phyloP scores from a whole-genome alignment of 1,284 basidiomycete species.

The Puccinia triticina region DNA sequence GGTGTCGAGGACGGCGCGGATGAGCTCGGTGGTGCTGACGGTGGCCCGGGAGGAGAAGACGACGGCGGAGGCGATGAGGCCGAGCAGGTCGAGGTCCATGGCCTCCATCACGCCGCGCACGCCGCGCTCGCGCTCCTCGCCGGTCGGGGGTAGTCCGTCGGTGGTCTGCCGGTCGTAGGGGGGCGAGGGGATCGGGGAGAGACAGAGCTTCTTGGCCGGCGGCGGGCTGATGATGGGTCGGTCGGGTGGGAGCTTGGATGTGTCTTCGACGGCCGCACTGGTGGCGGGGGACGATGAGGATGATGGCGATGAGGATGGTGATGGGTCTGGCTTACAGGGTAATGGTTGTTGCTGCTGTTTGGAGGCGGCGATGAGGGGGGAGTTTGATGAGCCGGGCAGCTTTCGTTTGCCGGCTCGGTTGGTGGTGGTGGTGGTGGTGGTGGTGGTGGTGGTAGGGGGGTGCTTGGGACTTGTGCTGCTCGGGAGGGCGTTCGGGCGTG shows the following conservation, averaged over 20 bases:
- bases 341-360: not conserved
- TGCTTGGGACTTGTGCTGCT: not conserved
- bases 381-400: not conserved
- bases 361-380: not conserved
- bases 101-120: constrained; percentile 30
- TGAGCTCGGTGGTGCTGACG: constrained; percentile 49
- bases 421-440: not conserved
- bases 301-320: too few species aligned
- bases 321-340: not conserved
- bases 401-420: constrained; percentile 21
- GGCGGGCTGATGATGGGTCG: not conserved
- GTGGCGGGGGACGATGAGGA: constrained; percentile 6
- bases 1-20: constrained; percentile 44
- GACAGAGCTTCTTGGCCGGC: constrained; percentile 23
- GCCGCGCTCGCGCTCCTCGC: too few species aligned
- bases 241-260: not conserved
- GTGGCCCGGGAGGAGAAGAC: constrained; percentile 49
- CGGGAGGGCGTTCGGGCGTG: constrained; percentile 1
- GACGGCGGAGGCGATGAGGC: constrained; percentile 48
- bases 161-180: constrained; percentile 23
- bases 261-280: not conserved
- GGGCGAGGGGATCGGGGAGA: constrained; percentile 19
- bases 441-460: not conserved
- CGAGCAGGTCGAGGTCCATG: constrained; percentile 35
- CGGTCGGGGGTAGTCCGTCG: constrained; percentile 18